Evolutionary conservation across 2,329 filamentous ascomycete species (phyloP), one percentile per base, ranked within the genome.

Genomic region (Cucurbitaria berberidis): DNA sequence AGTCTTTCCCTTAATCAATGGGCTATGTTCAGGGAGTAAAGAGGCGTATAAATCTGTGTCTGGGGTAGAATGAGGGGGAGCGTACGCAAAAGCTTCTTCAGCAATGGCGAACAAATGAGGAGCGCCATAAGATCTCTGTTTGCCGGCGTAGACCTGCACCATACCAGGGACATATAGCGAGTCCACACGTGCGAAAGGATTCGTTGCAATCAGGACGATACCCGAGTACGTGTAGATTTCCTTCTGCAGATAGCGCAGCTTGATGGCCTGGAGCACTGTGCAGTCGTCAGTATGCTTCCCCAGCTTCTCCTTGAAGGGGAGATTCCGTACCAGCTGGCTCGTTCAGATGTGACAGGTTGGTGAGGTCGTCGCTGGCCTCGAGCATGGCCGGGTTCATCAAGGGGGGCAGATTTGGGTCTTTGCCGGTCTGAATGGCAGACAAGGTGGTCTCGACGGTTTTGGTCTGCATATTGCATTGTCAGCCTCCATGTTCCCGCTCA

Each of bases 211-310:
- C 66, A 99, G 84, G 62, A 99, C 95, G 72, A 99, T 98, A 74
- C 95, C 95, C 75, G 91, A 96, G 81, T 99, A 99, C 72, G 95
- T 99, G 82, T 99, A 99, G 70, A 99, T 99, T 77, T 99, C 95
- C 79, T 98, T 98, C 77, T 99, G 95, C 60, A 90, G 84, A 80
- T 99, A 99, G 76, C 95, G 91, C 73, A 99, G 85, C 74, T 93
- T 92, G 77, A 99, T 99, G 50, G 95, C 95, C 83, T 99, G 95
- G 61, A 99, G 81, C 57, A 99, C 96, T 96, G 76, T 67, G 73
- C 54, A 44, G 46, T 39, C 30, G 65, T 73, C 61, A 73, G 69
- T 48, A 59, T 56, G 49, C 32, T 30, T 57, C 68, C 49, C 63
- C 59, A 13, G 32, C n/a, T 15, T 32, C 13, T 11, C 10, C 19